These are phyloP conservation scores for Chlorophyllum brunneum DNA, from an alignment of 768 basidiomycete genomes.

Conservation along the genomic window DNA sequence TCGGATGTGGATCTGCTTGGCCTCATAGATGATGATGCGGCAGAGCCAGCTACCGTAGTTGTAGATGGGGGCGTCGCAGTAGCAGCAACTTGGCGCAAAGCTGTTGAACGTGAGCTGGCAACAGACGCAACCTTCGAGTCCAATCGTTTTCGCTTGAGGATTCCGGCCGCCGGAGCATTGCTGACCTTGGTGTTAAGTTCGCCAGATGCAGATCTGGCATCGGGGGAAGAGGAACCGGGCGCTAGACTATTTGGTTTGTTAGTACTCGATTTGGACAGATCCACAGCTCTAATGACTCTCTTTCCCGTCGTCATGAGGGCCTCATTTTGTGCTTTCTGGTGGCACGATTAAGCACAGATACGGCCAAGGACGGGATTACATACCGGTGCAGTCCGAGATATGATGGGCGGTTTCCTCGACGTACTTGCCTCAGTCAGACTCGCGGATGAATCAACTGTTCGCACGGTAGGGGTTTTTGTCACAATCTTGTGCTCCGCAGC, in stretches of 20 bases:
- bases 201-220: background rate
- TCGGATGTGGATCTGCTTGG: background rate
- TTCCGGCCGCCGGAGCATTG: constrained; percentile 14
- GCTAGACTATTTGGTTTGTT: background rate
- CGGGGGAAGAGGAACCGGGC: background rate
- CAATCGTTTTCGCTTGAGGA: constrained; percentile 38
- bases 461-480: constrained; percentile 12
- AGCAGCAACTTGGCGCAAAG: constrained; percentile 26
- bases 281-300: constrained; percentile 10
- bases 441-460: constrained; percentile 20
- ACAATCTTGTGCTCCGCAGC: constrained; percentile 9
- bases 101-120: constrained; percentile 22
- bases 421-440: constrained; percentile 10
- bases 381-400: background rate
- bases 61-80: constrained; percentile 10
- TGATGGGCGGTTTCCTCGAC: background rate
- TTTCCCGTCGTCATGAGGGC: background rate
- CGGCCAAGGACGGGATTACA: constrained; percentile 2
- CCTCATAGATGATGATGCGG: background rate
- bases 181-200: background rate
- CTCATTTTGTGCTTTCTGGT: background rate
- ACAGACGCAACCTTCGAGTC: constrained; percentile 27
- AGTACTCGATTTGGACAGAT: constrained; percentile 1
- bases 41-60: background rate
- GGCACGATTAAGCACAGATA: background rate